A percentile compares a stretch with the other conserved stretches of the same genome.
phyloP scores from a whole-genome alignment of 306 rosid species.

The Ormosia emarginata region DNA sequence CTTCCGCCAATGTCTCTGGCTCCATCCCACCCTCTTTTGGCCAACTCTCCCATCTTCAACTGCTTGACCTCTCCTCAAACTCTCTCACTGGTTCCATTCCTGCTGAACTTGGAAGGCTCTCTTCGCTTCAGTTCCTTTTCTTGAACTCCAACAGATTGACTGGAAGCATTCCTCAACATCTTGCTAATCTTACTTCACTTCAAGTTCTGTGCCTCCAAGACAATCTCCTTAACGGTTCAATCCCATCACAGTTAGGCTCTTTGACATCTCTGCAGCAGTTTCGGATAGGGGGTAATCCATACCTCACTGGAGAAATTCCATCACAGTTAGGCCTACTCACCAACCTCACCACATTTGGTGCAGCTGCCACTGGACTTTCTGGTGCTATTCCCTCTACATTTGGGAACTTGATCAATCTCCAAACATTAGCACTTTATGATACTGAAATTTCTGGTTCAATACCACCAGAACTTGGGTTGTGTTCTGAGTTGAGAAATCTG shows the following conservation, averaged over 20 bases:
- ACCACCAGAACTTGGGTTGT: constrained; percentile 72
- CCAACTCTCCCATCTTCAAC: constrained; percentile 61
- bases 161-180: constrained; percentile 59
- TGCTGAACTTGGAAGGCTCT: constrained; percentile 58
- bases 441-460: constrained; percentile 75
- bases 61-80: constrained; percentile 88
- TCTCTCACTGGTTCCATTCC: constrained; percentile 77
- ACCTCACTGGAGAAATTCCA: constrained; percentile 75
- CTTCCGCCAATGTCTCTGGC: constrained; percentile 86
- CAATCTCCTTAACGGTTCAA: constrained; percentile 74
- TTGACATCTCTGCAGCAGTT: constrained; percentile 77
- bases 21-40: constrained; percentile 77
- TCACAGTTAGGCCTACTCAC: constrained; percentile 65
- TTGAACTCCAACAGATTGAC: constrained; percentile 69
- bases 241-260: constrained; percentile 82
- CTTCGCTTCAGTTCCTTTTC: constrained; percentile 76
- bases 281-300: constrained; percentile 86
- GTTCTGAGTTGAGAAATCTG: constrained; percentile 79
- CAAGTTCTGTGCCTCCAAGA: constrained; percentile 79
- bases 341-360: constrained; percentile 91
- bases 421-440: constrained; percentile 81
- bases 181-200: constrained; percentile 66
- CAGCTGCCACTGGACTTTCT: constrained; percentile 87
- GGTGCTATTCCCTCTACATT: constrained; percentile 79
- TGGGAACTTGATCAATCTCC: constrained; percentile 78